Evolutionary conservation across 345 rosid genomes (phyloP).

Genomic region (Isatis tinctoria): DNA sequence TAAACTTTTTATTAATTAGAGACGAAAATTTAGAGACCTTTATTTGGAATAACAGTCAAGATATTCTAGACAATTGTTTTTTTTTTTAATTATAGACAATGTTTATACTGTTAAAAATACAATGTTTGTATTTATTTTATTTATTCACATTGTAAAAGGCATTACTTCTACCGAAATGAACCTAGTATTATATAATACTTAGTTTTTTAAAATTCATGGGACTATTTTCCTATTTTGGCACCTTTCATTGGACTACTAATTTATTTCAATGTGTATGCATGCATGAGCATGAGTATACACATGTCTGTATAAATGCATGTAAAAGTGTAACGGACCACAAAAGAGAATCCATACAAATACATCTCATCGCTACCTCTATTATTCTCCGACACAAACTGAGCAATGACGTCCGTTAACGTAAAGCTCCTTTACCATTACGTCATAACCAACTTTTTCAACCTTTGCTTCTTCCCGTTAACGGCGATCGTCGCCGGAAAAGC

Average conservation of each 20-base stretch:
- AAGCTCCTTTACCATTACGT: conserved; percentile 26
- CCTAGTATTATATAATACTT: background rate
- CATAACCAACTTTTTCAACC: conserved; percentile 21
- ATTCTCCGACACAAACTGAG: conserved; percentile 13
- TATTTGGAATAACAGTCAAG: background rate
- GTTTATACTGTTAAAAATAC: background rate
- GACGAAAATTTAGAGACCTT: background rate
- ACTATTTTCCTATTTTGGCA: conserved; percentile 15
- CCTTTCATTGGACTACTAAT: conserved; percentile 20
- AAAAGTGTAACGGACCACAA: conserved; percentile 26
- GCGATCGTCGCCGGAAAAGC: conserved; percentile 23
- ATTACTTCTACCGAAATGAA: background rate
- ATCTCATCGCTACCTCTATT: conserved; percentile 8
- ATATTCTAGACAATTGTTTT: background rate
- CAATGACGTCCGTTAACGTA: conserved; percentile 27
- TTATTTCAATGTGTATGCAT: conserved; percentile 28
- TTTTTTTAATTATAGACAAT: background rate
- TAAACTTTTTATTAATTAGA: background rate
- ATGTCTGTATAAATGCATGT: conserved; percentile 25
- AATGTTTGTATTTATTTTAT: background rate
- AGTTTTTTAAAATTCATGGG: background rate
- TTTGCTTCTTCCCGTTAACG: conserved; percentile 25
- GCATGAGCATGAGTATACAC: conserved; percentile 28
- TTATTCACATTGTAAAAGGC: background rate
- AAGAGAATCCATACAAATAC: conserved; percentile 13